phyloP scores from a whole-genome alignment of 192 early-diverging fungal genomes.

The Rhizophagus clarus region DNA sequence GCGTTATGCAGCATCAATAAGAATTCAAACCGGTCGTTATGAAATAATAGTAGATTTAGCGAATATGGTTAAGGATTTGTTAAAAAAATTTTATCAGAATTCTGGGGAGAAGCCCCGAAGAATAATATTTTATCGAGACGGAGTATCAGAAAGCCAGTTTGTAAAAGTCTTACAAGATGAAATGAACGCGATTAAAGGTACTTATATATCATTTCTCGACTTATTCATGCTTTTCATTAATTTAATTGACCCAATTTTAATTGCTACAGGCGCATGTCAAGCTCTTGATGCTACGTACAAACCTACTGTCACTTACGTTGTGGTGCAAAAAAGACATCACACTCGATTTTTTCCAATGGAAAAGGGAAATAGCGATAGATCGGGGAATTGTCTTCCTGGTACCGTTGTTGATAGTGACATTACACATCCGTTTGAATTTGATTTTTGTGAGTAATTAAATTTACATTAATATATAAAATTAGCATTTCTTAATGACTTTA shows the following conservation, averaged over 20 bases:
- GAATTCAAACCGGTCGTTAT: conserved; percentile 65
- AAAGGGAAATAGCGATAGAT: conserved; percentile 60
- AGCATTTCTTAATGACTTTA: neutral
- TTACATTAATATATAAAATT: too few relatives aligned
- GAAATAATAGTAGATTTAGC: conserved; percentile 75
- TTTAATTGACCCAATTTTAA: conserved; percentile 23
- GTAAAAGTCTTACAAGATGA: conserved; percentile 74
- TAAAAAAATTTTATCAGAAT: conserved; percentile 66
- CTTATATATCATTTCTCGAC: neutral
- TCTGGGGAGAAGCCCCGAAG: conserved; percentile 71
- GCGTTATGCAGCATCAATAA: conserved; percentile 63
- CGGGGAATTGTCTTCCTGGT: conserved; percentile 83
- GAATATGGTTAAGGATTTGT: conserved; percentile 67
- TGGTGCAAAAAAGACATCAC: conserved; percentile 92
- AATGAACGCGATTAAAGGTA: conserved; percentile 61
- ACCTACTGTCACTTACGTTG: conserved; percentile 80
- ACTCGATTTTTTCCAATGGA: conserved; percentile 80
- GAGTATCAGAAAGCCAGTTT: conserved; percentile 89
- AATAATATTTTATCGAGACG: conserved; percentile 89
- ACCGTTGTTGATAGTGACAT: conserved; percentile 78
- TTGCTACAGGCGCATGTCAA: conserved; percentile 56
- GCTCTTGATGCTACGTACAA: conserved; percentile 68
- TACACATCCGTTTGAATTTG: conserved; percentile 79
- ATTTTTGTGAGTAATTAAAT: conserved; percentile 66
- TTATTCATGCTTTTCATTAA: neutral